Conservation (phyloP, 2,329 filamentous ascomycete species). For the Venturia oleaginea region DNA sequence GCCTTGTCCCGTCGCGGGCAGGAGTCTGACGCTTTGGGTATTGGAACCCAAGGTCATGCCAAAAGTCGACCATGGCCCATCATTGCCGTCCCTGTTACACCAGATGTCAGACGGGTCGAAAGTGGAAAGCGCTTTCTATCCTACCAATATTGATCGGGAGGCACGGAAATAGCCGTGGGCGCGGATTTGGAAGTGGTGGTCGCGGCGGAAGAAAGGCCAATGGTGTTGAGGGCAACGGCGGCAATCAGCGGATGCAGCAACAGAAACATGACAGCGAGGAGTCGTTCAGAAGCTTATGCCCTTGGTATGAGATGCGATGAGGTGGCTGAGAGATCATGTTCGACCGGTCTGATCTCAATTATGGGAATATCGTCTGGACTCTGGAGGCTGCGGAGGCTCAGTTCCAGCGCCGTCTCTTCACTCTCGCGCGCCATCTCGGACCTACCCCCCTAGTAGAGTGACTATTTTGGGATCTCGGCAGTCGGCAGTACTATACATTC, state of each 20-base stretch:
- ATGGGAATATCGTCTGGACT: not conserved
- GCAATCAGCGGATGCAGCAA: not conserved
- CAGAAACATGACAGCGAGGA: not conserved
- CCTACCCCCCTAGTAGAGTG: not conserved
- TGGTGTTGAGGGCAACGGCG: not conserved
- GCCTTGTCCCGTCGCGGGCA: slow-evolving; percentile 8
- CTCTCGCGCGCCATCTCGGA: not conserved
- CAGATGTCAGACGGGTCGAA: not conserved
- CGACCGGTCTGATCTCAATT: not conserved
- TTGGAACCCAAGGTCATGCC: slow-evolving; percentile 12
- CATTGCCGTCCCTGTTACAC: slow-evolving; percentile 13
- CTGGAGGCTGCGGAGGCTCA: no score
- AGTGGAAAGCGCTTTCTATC: not conserved
- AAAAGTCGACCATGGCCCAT: slow-evolving; percentile 16
- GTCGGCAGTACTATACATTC: no score
- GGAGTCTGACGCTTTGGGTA: slow-evolving; percentile 13
- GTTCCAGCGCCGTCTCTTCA: not conserved
- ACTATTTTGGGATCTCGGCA: not conserved
- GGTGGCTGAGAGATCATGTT: not conserved
- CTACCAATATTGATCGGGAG: slow-evolving; percentile 17
- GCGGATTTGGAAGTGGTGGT: not conserved
- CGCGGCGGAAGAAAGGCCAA: not conserved
- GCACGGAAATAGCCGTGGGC: slow-evolving; percentile 14
- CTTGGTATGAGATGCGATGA: not conserved
- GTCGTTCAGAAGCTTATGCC: not conserved